Base-by-base conservation (phyloP, 805 yeast genomes). In the Groenewaldozyma tartarivorans region DNA sequence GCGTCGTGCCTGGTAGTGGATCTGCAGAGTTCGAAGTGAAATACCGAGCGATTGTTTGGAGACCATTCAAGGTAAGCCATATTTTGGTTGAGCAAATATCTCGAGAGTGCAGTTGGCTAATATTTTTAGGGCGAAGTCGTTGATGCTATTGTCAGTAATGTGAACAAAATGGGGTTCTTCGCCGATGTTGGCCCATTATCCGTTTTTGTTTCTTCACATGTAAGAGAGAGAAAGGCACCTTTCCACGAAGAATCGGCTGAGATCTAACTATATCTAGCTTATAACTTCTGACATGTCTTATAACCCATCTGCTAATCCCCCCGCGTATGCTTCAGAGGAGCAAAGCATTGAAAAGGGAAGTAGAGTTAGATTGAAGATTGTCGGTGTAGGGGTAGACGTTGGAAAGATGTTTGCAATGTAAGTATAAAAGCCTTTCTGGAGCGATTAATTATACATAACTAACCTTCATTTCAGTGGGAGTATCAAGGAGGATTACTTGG, bases 171-270 rank as follows among this genome's bases (percentile, higher is more conserved):
- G 80, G 98, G 98, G 5, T 86, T 92, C 50, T 92, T 92, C 60
- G 97, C 95, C 30, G 96, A 92, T 62, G 98, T 92, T 21, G 98
- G 98, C 0, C 98, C 98, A 13, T 68, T 92, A 58, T 79, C 88
- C 19, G 96, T 92, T 31, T 92, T 92, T 61, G 94, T 92, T 18
- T 83, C 95, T 19, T 87, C 94, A 29, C 96, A 90, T 64, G 63
- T 58, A 48, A 19, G 57, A 37, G 11, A 17, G 15, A 31, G 15
- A 17, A n/a, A 31, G 7, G 18, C 9, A 17, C 9, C 6, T 7
- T 21, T 26, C 17, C 30, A 15, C 11, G 16, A 5, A 7, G 29
- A 22, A 5, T 15, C 22, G 18, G 18, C 30, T 20, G 18, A 21
- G 34, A 20, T 35, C n/a, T 18, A 18, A 17, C 19, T 20, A 20